Evolutionary conservation across 2,329 filamentous ascomycete genomes (phyloP).

Genomic region (Paraconiothyrium brasiliense): DNA sequence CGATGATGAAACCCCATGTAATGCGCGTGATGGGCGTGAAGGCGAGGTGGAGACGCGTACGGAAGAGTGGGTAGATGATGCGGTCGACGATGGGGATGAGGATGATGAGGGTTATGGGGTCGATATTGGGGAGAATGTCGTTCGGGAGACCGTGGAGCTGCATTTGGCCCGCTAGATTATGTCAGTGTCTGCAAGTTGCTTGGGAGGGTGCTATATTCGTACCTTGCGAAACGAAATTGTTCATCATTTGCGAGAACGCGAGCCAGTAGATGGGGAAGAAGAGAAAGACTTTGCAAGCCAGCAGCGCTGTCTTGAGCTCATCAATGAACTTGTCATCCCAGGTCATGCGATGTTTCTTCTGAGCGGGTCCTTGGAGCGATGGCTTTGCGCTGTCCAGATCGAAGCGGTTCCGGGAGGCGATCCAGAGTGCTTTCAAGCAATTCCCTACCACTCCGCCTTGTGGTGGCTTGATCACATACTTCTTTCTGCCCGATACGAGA

Average conservation of each 20-base stretch:
- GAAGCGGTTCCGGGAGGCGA: slow-evolving; percentile 62
- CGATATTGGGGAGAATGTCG: slow-evolving; percentile 60
- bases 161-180: slow-evolving; percentile 54
- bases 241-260: slow-evolving; percentile 56
- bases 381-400: slow-evolving; percentile 71
- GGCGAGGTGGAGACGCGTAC: slow-evolving; percentile 50
- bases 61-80: slow-evolving; percentile 57
- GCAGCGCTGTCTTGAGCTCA: slow-evolving; percentile 72
- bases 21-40: slow-evolving; percentile 63
- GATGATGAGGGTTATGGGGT: slow-evolving; percentile 57
- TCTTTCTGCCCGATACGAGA: slow-evolving; percentile 45
- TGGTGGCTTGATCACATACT: slow-evolving; percentile 49
- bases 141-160: slow-evolving; percentile 58
- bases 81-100: slow-evolving; percentile 58
- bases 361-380: slow-evolving; percentile 56
- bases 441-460: slow-evolving; percentile 49
- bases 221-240: slow-evolving; percentile 60
- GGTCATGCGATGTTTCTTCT: slow-evolving; percentile 51
- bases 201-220: slow-evolving; percentile 2
- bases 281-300: slow-evolving; percentile 74
- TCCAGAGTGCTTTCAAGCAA: slow-evolving; percentile 67
- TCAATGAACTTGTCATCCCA: slow-evolving; percentile 79
- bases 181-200: neutral
- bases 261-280: slow-evolving; percentile 61
- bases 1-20: slow-evolving; percentile 62